A percentile compares a stretch with the other conserved stretches of the same genome.
Evolutionary conservation across 495 filamentous ascomycete genomes (phyloP).

Genomic region (Paragyromitra xinjiangensis): DNA sequence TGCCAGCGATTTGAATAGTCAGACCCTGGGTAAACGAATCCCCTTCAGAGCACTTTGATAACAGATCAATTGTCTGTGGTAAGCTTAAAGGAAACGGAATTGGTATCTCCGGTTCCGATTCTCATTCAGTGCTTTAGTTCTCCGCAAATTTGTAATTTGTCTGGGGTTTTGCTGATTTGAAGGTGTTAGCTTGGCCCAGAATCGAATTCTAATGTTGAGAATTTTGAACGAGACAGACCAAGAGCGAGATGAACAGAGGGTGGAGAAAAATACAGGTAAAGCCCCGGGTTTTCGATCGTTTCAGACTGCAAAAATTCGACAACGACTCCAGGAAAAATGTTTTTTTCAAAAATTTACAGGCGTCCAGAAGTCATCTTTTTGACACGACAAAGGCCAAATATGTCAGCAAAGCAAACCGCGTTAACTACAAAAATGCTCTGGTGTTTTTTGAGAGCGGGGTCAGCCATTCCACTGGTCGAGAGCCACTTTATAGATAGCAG

Average conservation of each 20-base stretch:
- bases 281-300: constrained; percentile 16
- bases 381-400: constrained; percentile 18
- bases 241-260: constrained; percentile 19
- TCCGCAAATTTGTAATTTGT: constrained; percentile 38
- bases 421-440: constrained; percentile 36
- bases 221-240: constrained; percentile 44
- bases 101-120: constrained; percentile 34
- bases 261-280: constrained; percentile 31
- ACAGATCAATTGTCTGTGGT: constrained; percentile 33
- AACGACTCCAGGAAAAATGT: constrained; percentile 18
- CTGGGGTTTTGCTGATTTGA: constrained; percentile 49
- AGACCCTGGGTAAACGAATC: constrained; percentile 18
- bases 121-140: constrained; percentile 34
- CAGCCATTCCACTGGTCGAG: constrained; percentile 32
- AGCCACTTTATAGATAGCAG: constrained; percentile 48
- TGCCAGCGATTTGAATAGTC: constrained; percentile 26
- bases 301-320: constrained; percentile 37
- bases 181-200: constrained; percentile 48
- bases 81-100: constrained; percentile 26
- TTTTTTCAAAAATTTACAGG: constrained; percentile 32
- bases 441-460: constrained; percentile 26
- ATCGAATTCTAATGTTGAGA: constrained; percentile 40
- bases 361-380: constrained; percentile 28
- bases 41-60: constrained; percentile 3
- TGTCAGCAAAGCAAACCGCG: constrained; percentile 32